Percentiles rank a stretch among this genome's conserved stretches.
Evolutionary conservation across 2,329 filamentous ascomycete species (phyloP).

Genomic region (Diaporthe citriasiana): DNA sequence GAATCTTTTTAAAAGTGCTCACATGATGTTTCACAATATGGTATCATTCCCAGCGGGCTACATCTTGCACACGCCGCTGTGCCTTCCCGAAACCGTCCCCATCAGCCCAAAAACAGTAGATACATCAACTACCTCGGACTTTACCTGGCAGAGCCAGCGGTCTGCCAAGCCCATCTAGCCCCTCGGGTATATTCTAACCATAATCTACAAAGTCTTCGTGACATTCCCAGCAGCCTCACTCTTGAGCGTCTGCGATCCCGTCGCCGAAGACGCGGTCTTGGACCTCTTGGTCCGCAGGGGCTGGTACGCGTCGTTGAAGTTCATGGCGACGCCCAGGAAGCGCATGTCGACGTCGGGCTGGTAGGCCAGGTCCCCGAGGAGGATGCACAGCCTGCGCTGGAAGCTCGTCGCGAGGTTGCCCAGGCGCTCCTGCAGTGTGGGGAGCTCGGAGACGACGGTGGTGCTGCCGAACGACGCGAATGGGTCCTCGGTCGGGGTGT

Average conservation of each 20-base stretch:
- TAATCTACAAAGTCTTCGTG: conserved; percentile 23
- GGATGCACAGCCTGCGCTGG: conserved; percentile 79
- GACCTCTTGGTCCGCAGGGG: conserved; percentile 68
- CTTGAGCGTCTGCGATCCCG: conserved; percentile 36
- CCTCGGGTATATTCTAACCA: not conserved
- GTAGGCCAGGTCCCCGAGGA: conserved; percentile 91
- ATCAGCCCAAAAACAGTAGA: not conserved
- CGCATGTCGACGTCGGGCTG: conserved; percentile 96
- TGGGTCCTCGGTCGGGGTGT: conserved; percentile 43
- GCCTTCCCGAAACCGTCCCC: not conserved
- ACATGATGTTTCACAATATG: not conserved
- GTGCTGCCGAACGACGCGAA: conserved; percentile 66
- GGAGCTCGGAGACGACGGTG: conserved; percentile 74
- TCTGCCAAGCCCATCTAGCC: not conserved
- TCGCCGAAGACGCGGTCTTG: conserved; percentile 29
- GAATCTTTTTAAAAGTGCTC: not conserved
- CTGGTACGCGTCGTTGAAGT: conserved; percentile 97
- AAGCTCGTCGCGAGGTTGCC: conserved; percentile 82
- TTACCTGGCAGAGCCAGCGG: not conserved
- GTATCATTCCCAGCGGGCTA: conserved; percentile 16
- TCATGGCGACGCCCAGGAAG: conserved; percentile 97
- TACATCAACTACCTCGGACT: not conserved
- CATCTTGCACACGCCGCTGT: not conserved
- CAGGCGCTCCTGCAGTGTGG: conserved; percentile 81
- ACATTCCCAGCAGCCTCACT: conserved; percentile 9